phyloP scores from a whole-genome alignment of 2,329 filamentous ascomycete genomes.

The Epichloe sp. region DNA sequence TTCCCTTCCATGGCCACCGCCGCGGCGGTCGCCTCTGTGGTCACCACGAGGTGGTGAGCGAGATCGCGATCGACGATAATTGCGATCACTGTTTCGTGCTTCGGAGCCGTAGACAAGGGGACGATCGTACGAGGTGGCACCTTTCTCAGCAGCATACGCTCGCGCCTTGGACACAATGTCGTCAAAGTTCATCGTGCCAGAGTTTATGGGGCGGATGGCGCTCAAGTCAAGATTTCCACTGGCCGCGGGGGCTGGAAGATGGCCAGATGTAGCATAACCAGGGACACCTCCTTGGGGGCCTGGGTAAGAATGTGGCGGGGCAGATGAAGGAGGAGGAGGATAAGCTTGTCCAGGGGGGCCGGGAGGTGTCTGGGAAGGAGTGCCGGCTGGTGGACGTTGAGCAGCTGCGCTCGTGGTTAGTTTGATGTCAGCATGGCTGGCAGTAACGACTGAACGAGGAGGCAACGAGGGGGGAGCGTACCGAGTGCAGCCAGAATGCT shows the following conservation, averaged over 20 bases:
- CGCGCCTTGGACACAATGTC: constrained; percentile 78
- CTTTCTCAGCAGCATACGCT: constrained; percentile 68
- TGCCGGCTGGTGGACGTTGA: constrained; percentile 29
- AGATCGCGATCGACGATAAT: constrained; percentile 55
- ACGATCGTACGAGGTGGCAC: constrained; percentile 50
- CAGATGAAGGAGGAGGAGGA: constrained; percentile 24
- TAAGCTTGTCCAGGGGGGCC: constrained; percentile 24
- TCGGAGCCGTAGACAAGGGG: constrained; percentile 32
- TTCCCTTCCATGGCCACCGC: constrained; percentile 34
- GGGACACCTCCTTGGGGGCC: constrained; percentile 23
- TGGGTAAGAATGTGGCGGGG: constrained; percentile 22
- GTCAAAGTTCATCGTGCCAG: constrained; percentile 69
- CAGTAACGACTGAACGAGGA: neutral
- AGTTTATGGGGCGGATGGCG: constrained; percentile 64
- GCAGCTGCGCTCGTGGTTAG: constrained; percentile 21
- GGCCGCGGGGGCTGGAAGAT: constrained; percentile 54
- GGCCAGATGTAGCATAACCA: constrained; percentile 25
- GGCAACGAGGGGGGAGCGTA: constrained; percentile 20
- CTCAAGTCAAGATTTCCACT: constrained; percentile 72
- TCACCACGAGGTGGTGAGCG: constrained; percentile 62
- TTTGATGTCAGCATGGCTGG: neutral
- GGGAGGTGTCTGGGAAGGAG: constrained; percentile 29
- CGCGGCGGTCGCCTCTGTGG: constrained; percentile 70
- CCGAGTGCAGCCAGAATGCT: constrained; percentile 36
- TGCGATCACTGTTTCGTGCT: constrained; percentile 25